Evolutionary conservation across 441 rosid genomes (phyloP), one percentile per base, ranked within the genome.

Genomic region (Adansonia madagascariensis): DNA sequence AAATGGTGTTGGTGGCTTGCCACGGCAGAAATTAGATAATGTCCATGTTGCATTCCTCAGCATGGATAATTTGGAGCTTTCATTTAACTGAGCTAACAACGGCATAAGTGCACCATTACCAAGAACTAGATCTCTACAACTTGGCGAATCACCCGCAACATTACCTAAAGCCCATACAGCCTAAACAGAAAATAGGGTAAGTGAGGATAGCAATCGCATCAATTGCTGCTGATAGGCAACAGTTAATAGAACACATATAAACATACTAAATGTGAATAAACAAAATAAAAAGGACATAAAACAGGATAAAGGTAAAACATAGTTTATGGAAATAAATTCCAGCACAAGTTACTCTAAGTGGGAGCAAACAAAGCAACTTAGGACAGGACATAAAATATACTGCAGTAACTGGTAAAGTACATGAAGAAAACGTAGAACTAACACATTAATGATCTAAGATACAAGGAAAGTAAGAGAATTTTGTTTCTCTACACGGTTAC

Each of bases 121-220:
- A 65, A 75, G 78, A 53, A 75, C 73, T 65, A 75, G 73, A 52
- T 75, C 78, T 35, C 78, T 39, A 75, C 78, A 75, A 53, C 50
- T 75, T 39, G 73, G 73, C 6, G 78, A 75, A 75, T 75, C 78
- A 75, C 78, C 78, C 15, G 78, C 78, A 39, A 75, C 72, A 75
- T 75, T 75, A 75, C 78, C 78, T 55, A 75, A 65, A 17, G 78
- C 78, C 78, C 78, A 64, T 41, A 75, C 72, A 15, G 78, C 78
- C 78, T 75, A 39, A 50, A 50, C 47, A 64, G 24, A 18, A 64
- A 35, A 75, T 17, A 17, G 39, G 24, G 17, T 5, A 69, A 24
- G 73, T 1, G 18, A 41, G 52, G 6, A 22, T 12, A 20, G 35
- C 10, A 61, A 74, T 12, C 43, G 4, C 41, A 35, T 57, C 8